Percentiles rank a stretch among this genome's conserved stretches.
phyloP scores from a whole-genome alignment of 441 rosid genomes.

The Euphorbia corollata region DNA sequence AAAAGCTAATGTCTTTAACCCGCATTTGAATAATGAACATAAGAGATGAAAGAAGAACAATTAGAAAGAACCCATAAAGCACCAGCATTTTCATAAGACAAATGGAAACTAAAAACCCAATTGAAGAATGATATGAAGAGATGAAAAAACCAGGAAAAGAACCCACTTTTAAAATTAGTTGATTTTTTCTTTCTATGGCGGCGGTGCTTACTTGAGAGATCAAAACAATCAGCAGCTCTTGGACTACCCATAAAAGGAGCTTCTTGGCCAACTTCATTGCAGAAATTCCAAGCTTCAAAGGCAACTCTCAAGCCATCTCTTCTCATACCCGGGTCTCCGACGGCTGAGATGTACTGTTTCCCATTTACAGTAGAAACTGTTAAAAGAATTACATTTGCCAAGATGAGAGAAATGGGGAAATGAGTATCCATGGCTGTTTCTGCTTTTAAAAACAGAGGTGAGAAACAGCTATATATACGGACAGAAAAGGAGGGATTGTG shows the following conservation, averaged over 20 bases:
- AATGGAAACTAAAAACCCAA: neutral
- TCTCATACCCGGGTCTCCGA: conserved; percentile 61
- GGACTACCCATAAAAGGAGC: conserved; percentile 57
- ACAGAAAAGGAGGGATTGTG: neutral
- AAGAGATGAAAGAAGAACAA: too few relatives aligned
- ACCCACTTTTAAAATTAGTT: conserved; percentile 14
- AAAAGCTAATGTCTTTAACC: neutral
- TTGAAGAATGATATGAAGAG: neutral
- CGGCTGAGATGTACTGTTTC: conserved; percentile 31
- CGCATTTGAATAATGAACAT: too few relatives aligned
- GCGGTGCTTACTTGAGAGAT: conserved; percentile 27
- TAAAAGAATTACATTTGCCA: neutral
- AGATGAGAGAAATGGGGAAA: too few relatives aligned
- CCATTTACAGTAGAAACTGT: conserved; percentile 13
- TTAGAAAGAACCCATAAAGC: too few relatives aligned
- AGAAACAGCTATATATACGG: too few relatives aligned
- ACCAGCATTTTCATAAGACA: neutral
- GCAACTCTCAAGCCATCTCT: conserved; percentile 51
- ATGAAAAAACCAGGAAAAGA: too few relatives aligned
- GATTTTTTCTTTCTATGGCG: conserved; percentile 16
- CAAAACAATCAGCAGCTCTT: conserved; percentile 70
- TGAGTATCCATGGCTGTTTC: too few relatives aligned
- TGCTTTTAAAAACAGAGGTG: too few relatives aligned
- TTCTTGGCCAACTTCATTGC: conserved; percentile 65
- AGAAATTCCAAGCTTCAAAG: conserved; percentile 66